phyloP scores from a whole-genome alignment of 805 yeast genomes.

The Millerozyma acaciae region DNA sequence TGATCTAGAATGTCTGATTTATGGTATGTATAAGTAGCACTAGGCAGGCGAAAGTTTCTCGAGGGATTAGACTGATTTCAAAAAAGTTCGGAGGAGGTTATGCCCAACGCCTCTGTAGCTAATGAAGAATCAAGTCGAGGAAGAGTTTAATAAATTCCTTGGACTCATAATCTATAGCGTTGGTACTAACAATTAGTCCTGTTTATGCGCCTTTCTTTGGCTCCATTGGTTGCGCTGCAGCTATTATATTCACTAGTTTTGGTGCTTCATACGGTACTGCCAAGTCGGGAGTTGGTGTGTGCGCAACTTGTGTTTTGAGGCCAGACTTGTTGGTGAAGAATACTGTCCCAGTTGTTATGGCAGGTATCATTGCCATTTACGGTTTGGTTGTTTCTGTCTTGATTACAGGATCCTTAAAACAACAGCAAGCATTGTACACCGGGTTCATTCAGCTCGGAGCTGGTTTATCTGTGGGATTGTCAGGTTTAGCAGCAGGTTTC shows the following conservation, averaged over 20 bases:
- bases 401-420: conserved; percentile 84
- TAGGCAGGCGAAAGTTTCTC: background rate
- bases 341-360: conserved; percentile 97
- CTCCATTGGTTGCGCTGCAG: conserved; percentile 98
- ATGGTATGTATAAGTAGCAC: conserved; percentile 51
- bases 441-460: conserved; percentile 98
- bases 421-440: conserved; percentile 88
- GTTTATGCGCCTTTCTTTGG: conserved; percentile 96
- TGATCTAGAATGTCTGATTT: conserved; percentile 74
- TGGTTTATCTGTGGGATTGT: conserved; percentile 93
- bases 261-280: conserved; percentile 99
- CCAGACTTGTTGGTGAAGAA: conserved; percentile 92
- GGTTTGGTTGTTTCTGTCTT: conserved; percentile 95
- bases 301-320: conserved; percentile 96
- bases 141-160: too few relatives aligned
- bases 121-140: too few relatives aligned
- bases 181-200: conserved; percentile 45
- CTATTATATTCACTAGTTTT: conserved; percentile 96
- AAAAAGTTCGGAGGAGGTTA: too few relatives aligned
- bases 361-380: conserved; percentile 98
- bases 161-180: too few relatives aligned
- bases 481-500: conserved; percentile 97
- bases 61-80: too few relatives aligned
- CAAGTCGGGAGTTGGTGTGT: conserved; percentile 98
- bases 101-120: too few relatives aligned